Evolutionary conservation across 2,329 filamentous ascomycete genomes (phyloP).

Genomic region (Fusarium foetens): DNA sequence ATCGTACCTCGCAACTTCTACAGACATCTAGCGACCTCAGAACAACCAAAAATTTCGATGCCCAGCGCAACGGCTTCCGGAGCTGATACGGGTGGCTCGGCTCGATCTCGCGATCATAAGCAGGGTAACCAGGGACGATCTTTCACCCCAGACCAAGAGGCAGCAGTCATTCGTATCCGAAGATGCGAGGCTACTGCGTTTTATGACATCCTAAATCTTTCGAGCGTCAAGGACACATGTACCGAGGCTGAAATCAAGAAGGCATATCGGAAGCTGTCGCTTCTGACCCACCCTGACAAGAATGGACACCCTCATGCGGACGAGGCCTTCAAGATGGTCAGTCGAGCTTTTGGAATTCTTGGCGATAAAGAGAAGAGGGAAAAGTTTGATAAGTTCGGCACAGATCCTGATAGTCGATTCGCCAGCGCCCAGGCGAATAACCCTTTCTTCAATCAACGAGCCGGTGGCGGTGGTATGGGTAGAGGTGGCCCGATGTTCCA

Average conservation of each 20-base stretch:
- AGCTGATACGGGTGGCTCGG: slow-evolving; percentile 59
- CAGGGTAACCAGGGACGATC: slow-evolving; percentile 80
- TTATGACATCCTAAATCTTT: slow-evolving; percentile 91
- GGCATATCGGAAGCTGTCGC: slow-evolving; percentile 92
- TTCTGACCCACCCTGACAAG: slow-evolving; percentile 98
- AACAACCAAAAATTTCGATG: slow-evolving; percentile 40
- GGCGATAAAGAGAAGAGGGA: slow-evolving; percentile 89
- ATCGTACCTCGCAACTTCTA: neutral
- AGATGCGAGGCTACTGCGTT: slow-evolving; percentile 87
- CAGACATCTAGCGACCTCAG: slow-evolving; percentile 4
- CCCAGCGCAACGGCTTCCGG: slow-evolving; percentile 64
- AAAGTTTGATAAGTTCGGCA: slow-evolving; percentile 88
- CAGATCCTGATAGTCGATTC: slow-evolving; percentile 91
- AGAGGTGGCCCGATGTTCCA: slow-evolving; percentile 76
- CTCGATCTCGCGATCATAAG: slow-evolving; percentile 72
- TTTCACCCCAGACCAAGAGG: slow-evolving; percentile 90
- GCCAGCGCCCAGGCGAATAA: slow-evolving; percentile 68
- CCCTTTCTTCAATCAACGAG: slow-evolving; percentile 70
- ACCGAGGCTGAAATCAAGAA: slow-evolving; percentile 94
- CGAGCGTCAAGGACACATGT: slow-evolving; percentile 69
- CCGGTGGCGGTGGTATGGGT: slow-evolving; percentile 52
- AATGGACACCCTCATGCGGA: slow-evolving; percentile 96
- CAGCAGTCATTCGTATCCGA: slow-evolving; percentile 88
- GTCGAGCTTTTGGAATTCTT: slow-evolving; percentile 89
- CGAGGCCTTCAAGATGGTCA: slow-evolving; percentile 99